Conservation (phyloP, 2,329 filamentous ascomycete species). For the Thermothelomyces thermophilus region DNA sequence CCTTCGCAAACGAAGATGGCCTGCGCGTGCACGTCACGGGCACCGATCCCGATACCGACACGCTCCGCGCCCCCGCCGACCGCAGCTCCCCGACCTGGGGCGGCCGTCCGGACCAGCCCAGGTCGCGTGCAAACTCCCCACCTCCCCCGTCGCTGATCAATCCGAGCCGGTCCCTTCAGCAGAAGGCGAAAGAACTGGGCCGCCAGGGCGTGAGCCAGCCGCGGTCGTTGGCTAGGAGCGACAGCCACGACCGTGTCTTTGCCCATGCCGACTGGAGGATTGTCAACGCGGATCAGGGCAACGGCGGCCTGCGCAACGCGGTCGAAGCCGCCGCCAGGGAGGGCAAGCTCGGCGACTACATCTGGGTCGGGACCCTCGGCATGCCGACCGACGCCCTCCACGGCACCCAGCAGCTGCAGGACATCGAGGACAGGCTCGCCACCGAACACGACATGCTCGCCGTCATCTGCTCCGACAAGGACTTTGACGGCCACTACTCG, state of each 20-base stretch:
- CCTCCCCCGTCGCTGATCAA: constrained; percentile 72
- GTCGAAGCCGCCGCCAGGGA: constrained; percentile 69
- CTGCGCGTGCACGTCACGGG: constrained; percentile 49
- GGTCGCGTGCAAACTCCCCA: constrained; percentile 64
- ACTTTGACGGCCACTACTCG: constrained; percentile 89
- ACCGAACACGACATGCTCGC: constrained; percentile 76
- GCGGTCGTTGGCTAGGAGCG: constrained; percentile 44
- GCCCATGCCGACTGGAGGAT: constrained; percentile 77
- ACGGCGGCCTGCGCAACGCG: constrained; percentile 85
- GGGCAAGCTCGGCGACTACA: constrained; percentile 64
- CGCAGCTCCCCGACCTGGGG: constrained; percentile 74
- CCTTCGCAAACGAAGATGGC: constrained; percentile 53
- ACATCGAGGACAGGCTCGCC: constrained; percentile 75
- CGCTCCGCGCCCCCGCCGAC: constrained; percentile 61
- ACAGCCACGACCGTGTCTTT: constrained; percentile 63
- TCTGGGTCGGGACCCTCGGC: constrained; percentile 87
- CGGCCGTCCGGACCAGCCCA: constrained; percentile 66
- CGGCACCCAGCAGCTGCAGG: constrained; percentile 65
- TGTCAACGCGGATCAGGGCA: constrained; percentile 81
- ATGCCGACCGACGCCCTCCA: constrained; percentile 87
- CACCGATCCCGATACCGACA: constrained; percentile 32
- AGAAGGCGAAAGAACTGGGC: constrained; percentile 52
- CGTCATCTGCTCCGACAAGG: constrained; percentile 82
- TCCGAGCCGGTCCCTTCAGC: constrained; percentile 46
- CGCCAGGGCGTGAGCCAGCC: constrained; percentile 54